These are phyloP conservation scores for Russula dissimulans DNA, from an alignment of 768 basidiomycete genomes.

Conservation along the genomic window DNA sequence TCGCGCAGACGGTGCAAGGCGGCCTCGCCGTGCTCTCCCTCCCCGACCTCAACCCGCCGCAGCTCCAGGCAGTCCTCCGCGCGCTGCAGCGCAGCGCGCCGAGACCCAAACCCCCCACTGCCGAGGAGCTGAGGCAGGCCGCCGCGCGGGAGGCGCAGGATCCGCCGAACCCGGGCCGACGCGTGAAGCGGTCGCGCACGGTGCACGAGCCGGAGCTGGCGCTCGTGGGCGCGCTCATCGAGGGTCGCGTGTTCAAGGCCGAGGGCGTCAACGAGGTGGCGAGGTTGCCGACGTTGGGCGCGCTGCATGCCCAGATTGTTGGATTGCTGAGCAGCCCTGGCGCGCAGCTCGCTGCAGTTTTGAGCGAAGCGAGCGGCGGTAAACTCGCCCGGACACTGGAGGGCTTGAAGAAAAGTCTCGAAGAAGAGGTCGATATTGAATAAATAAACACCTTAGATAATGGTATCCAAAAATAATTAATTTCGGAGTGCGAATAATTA, in stretches of 20 bases:
- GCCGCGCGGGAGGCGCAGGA: slow-evolving; percentile 46
- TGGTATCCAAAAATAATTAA: background rate
- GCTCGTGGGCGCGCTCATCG: slow-evolving; percentile 72
- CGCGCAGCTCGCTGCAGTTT: slow-evolving; percentile 59
- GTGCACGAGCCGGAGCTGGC: slow-evolving; percentile 54
- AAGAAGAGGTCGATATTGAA: slow-evolving; percentile 30
- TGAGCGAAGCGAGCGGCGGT: slow-evolving; percentile 62
- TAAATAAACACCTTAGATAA: background rate
- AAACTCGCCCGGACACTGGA: slow-evolving; percentile 63
- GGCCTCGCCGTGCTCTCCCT: slow-evolving; percentile 57
- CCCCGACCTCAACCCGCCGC: slow-evolving; percentile 62
- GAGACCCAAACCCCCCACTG: slow-evolving; percentile 42
- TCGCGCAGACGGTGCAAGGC: slow-evolving; percentile 51
- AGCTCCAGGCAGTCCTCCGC: slow-evolving; percentile 56
- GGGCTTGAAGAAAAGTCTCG: slow-evolving; percentile 60
- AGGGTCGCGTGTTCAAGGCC: slow-evolving; percentile 59
- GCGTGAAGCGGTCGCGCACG: slow-evolving; percentile 50
- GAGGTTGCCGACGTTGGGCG: slow-evolving; percentile 69
- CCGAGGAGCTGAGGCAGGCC: slow-evolving; percentile 41
- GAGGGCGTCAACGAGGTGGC: slow-evolving; percentile 53
- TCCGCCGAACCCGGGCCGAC: slow-evolving; percentile 59
- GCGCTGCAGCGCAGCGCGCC: slow-evolving; percentile 61
- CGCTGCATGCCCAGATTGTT: slow-evolving; percentile 72
- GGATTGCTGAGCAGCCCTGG: slow-evolving; percentile 73
- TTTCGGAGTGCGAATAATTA: slow-evolving; percentile 9